phyloP scores from a whole-genome alignment of 23 red algal species.

The Gracilaria caudata region DNA sequence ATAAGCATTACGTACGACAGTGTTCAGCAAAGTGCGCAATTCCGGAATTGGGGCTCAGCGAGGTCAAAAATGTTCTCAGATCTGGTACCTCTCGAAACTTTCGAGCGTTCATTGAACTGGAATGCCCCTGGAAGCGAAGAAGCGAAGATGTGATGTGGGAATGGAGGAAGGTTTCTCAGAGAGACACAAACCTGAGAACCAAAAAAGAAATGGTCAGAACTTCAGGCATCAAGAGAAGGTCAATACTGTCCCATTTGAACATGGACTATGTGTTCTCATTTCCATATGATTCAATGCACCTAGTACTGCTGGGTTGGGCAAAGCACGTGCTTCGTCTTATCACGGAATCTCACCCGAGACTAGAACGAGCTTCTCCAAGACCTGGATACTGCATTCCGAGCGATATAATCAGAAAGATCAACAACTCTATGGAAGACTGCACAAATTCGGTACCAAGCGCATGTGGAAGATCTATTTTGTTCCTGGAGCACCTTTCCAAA shows the following conservation, averaged over 20 bases:
- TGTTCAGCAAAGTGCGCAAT: not conserved
- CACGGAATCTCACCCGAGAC: not conserved
- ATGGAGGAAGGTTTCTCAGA: not conserved
- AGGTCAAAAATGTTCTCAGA: not conserved
- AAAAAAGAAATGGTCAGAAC: not conserved
- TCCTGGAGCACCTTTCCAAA: not conserved
- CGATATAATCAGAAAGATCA: not conserved
- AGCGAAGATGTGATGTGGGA: not conserved
- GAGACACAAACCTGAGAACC: not conserved
- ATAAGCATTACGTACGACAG: not conserved
- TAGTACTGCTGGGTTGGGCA: conserved; percentile 8
- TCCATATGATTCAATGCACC: conserved; percentile 33
- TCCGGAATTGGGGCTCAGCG: not conserved
- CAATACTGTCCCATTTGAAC: not conserved
- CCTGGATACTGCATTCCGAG: not conserved
- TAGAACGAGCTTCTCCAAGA: not conserved
- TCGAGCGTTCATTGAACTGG: not conserved
- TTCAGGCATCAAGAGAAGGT: not conserved
- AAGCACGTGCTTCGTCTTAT: not conserved
- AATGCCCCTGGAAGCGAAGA: not conserved
- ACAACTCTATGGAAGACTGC: not conserved
- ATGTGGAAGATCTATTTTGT: not conserved
- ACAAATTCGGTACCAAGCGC: too few relatives aligned
- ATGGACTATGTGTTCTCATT: conserved; percentile 9
- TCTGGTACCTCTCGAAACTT: not conserved